Evolutionary conservation across 2,329 filamentous ascomycete species (phyloP).

Genomic region (Diaporthe australafricana): DNA sequence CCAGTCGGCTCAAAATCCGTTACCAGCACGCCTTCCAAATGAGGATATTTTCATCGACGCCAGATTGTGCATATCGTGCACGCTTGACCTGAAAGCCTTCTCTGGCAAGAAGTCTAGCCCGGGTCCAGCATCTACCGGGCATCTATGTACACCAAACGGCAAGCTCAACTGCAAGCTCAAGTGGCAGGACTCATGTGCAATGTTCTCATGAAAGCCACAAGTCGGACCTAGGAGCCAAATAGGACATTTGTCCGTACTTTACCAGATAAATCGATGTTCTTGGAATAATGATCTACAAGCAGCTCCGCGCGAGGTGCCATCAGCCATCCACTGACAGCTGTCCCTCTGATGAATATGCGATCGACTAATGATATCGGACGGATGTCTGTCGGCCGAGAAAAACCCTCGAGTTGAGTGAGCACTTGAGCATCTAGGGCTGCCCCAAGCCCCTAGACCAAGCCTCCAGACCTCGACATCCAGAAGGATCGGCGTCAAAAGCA

Average conservation of each 20-base stretch:
- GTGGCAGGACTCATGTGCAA: background rate
- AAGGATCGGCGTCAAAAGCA: background rate
- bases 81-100: background rate
- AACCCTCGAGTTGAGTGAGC: background rate
- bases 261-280: background rate
- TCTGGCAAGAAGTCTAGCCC: background rate
- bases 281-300: background rate
- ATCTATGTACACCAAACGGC: no score
- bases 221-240: background rate
- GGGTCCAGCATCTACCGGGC: background rate
- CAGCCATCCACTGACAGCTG: slow-evolving; percentile 22
- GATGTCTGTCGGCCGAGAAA: background rate
- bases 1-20: background rate
- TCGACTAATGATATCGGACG: background rate
- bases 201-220: no score
- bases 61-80: background rate
- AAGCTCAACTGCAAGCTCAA: background rate
- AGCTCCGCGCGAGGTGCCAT: slow-evolving; percentile 1
- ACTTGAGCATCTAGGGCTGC: background rate
- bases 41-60: background rate
- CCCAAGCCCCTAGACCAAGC: background rate
- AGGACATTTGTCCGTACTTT: background rate
- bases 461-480: background rate
- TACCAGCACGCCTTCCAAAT: background rate
- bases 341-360: background rate